Conservation (phyloP, 2,329 filamentous ascomycete genomes). For the Epicoccum sorghinum region DNA sequence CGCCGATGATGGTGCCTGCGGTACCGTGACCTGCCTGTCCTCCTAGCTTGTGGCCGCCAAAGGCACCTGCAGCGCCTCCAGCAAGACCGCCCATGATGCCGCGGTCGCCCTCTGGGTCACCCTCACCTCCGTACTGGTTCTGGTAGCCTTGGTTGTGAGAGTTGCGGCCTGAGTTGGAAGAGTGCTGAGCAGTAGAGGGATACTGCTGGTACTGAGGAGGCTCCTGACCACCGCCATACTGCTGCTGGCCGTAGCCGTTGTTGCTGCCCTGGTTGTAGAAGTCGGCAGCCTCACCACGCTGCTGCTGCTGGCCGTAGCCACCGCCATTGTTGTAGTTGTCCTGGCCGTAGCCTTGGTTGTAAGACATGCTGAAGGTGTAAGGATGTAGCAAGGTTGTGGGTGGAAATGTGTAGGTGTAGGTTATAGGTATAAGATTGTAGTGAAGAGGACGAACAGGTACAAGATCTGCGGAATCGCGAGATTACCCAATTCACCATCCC, state of each 20-base stretch:
- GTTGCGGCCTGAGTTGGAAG: slow-evolving; percentile 30
- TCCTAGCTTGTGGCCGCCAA: slow-evolving; percentile 34
- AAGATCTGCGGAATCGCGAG: slow-evolving; percentile 3
- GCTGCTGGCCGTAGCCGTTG: slow-evolving; percentile 23
- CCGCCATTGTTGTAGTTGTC: slow-evolving; percentile 17
- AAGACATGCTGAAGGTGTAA: slow-evolving; percentile 6
- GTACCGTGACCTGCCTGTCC: slow-evolving; percentile 33
- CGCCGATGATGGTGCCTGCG: slow-evolving; percentile 31
- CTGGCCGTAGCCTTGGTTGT: slow-evolving; percentile 11
- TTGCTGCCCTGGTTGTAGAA: slow-evolving; percentile 22
- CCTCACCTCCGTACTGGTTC: slow-evolving; percentile 29
- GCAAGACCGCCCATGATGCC: slow-evolving; percentile 36
- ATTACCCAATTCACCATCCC: background rate
- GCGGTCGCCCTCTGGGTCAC: slow-evolving; percentile 32
- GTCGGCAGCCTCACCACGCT: slow-evolving; percentile 17
- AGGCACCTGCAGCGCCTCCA: slow-evolving; percentile 35
- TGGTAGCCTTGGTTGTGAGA: slow-evolving; percentile 32
- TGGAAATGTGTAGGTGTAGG: no score
- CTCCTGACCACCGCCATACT: slow-evolving; percentile 21
- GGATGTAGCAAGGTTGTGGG: no score
- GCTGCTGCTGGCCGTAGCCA: slow-evolving; percentile 18
- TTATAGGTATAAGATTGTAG: background rate
- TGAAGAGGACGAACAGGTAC: background rate
- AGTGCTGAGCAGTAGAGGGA: slow-evolving; percentile 27
- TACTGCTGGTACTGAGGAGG: slow-evolving; percentile 34